Percentiles rank a stretch among this genome's conserved stretches.
These are phyloP conservation scores for Chamaecrista fasciculata DNA, from an alignment of 306 rosid species.

Conservation along the genomic window DNA sequence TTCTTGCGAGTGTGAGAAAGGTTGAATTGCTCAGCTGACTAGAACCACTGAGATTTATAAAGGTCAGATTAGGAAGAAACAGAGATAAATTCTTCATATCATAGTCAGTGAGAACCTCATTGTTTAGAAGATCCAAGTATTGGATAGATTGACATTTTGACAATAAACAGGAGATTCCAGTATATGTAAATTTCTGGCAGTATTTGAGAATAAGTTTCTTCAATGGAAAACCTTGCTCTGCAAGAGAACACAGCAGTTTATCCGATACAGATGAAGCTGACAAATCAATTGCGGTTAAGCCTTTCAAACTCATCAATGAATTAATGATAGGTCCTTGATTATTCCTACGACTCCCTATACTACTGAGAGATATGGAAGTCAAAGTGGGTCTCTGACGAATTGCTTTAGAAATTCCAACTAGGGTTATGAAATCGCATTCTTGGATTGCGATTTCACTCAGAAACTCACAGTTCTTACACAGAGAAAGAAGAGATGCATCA, in stretches of 20 bases:
- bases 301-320: too few relatives aligned
- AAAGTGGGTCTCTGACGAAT: conserved; percentile 33
- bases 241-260: conserved; percentile 43
- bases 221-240: too few relatives aligned
- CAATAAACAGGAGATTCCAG: conserved; percentile 47
- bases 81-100: conserved; percentile 38
- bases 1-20: conserved; percentile 43
- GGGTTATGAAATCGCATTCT: conserved; percentile 34
- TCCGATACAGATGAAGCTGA: conserved; percentile 37
- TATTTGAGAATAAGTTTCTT: conserved; percentile 45
- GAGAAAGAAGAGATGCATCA: too few relatives aligned
- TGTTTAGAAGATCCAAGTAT: conserved; percentile 45
- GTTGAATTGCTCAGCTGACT: conserved; percentile 35
- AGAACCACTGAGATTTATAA: conserved; percentile 47
- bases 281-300: conserved; percentile 44
- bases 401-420: conserved; percentile 41
- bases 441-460: too few relatives aligned
- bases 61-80: conserved; percentile 39
- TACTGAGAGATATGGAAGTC: too few relatives aligned
- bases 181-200: conserved; percentile 33
- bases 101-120: conserved; percentile 41
- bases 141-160: conserved; percentile 35
- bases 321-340: conserved; percentile 16
- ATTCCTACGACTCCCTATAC: conserved; percentile 29
- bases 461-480: too few relatives aligned